Base-by-base conservation (phyloP, 2,329 filamentous ascomycete species). In the Talaromyces sp. region DNA sequence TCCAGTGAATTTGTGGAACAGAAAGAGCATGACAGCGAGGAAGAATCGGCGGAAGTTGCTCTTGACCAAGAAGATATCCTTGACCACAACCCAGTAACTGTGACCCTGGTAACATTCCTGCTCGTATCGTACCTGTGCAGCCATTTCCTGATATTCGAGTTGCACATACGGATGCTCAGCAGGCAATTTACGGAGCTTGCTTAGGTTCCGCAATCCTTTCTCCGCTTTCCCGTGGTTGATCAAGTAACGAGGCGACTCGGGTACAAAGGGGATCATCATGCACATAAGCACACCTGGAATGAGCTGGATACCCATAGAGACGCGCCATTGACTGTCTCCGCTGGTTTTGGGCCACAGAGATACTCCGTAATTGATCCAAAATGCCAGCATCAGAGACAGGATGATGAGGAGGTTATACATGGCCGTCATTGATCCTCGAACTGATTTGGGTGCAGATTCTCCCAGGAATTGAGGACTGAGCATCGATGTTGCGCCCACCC, bases 1-100 rank as follows among this genome's bases (percentile, higher is more conserved):
- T 0, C 79, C 78, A 2, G 77, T 80, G 27, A 79, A 75, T 41
- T 81, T 80, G 68, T 80, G 78, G 64, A 80, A 80, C 1, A 81
- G 49, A 62, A 79, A 78, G 11, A 79, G 66, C 69, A 75, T 75
- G 2, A 74, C 69, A 1, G 76, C 72, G 9, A 78, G 69, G 62
- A 78, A 73, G 57, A 78, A 74, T 1, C 75, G 74, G 13, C 74
- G 73, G 1, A 73, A 68, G 50, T 77, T 78, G 62, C 70, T 74
- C 14, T 63, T 68, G 24, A 73, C 70, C 7, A 69, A 71, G 49
- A 69, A 69, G 9, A 76, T 74, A 24, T 76, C 73, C 52, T 76
- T 76, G 27, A 76, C 63, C 10, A 79, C 74, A 31, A 76, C 66
- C 68, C 73, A 71, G 35, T 78, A 77, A 67, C 73, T 77, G 56